Conservation (phyloP, 148 eudicot genomes). For the Nyssa sinensis region DNA sequence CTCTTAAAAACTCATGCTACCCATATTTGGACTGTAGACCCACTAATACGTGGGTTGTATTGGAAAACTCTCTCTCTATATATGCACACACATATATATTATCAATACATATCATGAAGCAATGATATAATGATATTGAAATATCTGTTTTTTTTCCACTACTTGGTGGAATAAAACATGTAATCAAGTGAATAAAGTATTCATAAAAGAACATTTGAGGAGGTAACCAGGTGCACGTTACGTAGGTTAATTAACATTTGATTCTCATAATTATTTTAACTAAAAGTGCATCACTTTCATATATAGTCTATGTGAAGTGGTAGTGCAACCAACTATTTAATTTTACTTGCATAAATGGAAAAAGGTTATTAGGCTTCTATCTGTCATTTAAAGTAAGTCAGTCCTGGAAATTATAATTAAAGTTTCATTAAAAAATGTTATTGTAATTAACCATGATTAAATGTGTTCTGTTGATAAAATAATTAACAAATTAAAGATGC, state of each 20-base stretch:
- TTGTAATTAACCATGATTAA: no score
- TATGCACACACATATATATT: neutral
- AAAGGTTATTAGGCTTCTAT: neutral
- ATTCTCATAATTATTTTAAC: neutral
- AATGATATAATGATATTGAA: no score
- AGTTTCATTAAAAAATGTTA: no score
- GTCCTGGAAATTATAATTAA: no score
- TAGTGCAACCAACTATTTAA: constrained; percentile 8
- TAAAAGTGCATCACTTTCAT: neutral
- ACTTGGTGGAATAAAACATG: no score
- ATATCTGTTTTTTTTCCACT: neutral
- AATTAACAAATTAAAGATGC: no score
- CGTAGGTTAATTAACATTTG: neutral
- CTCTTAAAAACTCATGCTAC: no score
- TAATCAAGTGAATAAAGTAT: no score
- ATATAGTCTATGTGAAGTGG: neutral
- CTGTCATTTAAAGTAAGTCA: neutral
- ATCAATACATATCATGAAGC: neutral
- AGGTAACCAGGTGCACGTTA: neutral
- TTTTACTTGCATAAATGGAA: constrained; percentile 1
- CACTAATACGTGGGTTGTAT: no score
- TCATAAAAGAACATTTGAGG: no score
- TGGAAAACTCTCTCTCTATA: neutral
- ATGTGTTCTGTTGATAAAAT: no score
- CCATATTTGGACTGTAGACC: no score